Evolutionary conservation across 176 grass and related monocot species (phyloP).

Genomic region (Cenchrus purpureus): DNA sequence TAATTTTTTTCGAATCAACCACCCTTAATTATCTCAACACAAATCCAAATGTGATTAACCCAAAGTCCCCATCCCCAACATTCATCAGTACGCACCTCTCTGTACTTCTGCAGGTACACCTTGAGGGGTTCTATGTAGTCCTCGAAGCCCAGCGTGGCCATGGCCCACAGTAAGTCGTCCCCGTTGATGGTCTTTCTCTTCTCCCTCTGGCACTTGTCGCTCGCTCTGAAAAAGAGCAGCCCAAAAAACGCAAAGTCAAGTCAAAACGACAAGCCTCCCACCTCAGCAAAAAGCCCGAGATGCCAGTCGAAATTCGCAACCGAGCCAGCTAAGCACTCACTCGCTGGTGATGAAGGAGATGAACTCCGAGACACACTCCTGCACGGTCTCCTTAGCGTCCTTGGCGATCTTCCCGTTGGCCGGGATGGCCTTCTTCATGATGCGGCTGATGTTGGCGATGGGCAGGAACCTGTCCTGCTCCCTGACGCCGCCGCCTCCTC

Average conservation of each 20-base stretch:
- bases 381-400: constrained; percentile 81
- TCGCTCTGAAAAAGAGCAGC: constrained; percentile 46
- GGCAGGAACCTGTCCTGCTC: constrained; percentile 86
- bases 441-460: constrained; percentile 82
- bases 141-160: constrained; percentile 78
- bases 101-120: constrained; percentile 74
- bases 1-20: neutral
- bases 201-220: constrained; percentile 85
- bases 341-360: constrained; percentile 90
- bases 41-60: neutral
- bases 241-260: constrained; percentile 30
- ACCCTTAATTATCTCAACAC: neutral
- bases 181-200: constrained; percentile 85
- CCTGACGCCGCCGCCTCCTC: constrained; percentile 43
- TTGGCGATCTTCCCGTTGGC: constrained; percentile 84
- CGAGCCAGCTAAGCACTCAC: constrained; percentile 38
- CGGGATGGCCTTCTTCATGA: constrained; percentile 91
- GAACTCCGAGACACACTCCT: constrained; percentile 92
- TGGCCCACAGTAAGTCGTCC: constrained; percentile 78
- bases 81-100: constrained; percentile 53
- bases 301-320: neutral
- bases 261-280: constrained; percentile 12
- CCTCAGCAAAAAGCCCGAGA: neutral
- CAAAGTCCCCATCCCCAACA: neutral
- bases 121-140: constrained; percentile 86